Percentiles rank a stretch among this genome's conserved stretches.
These are phyloP conservation scores for Breviolum minutum DNA, from an alignment of 73 alveolate species.

Conservation along the genomic window DNA sequence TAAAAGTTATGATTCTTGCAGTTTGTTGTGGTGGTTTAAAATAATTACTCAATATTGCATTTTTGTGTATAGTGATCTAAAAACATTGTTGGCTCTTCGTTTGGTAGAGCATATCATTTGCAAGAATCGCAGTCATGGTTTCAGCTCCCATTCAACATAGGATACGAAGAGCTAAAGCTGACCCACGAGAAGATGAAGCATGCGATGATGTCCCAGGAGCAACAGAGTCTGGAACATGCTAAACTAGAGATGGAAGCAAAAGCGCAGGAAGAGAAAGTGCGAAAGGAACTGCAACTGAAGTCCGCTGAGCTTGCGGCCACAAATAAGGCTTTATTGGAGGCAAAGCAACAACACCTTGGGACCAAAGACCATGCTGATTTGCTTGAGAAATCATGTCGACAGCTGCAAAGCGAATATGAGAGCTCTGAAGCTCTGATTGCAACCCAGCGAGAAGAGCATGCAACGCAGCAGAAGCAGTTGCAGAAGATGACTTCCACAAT, in stretches of 20 bases:
- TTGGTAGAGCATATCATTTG: no score
- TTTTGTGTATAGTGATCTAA: no score
- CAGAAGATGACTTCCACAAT: neutral
- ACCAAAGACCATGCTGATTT: neutral
- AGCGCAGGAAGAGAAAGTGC: neutral
- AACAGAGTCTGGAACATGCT: neutral
- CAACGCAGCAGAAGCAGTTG: neutral
- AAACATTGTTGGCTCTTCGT: no score
- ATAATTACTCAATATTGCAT: no score
- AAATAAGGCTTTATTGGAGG: neutral
- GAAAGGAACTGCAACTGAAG: neutral
- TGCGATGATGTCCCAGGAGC: neutral
- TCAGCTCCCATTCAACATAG: neutral
- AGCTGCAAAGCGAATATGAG: neutral
- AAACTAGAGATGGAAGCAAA: neutral
- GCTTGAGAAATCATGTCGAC: neutral
- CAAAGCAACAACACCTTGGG: neutral
- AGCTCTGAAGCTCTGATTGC: neutral
- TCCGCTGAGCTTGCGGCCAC: neutral
- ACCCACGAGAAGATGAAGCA: neutral
- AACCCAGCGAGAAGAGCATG: constrained; percentile 1
- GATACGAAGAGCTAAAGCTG: neutral
- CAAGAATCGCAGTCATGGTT: no score
- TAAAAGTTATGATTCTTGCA: no score
- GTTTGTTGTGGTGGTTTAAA: no score